phyloP scores from a whole-genome alignment of 1,139 yeast species.

The Hemisphaericaspora lyxosophila region DNA sequence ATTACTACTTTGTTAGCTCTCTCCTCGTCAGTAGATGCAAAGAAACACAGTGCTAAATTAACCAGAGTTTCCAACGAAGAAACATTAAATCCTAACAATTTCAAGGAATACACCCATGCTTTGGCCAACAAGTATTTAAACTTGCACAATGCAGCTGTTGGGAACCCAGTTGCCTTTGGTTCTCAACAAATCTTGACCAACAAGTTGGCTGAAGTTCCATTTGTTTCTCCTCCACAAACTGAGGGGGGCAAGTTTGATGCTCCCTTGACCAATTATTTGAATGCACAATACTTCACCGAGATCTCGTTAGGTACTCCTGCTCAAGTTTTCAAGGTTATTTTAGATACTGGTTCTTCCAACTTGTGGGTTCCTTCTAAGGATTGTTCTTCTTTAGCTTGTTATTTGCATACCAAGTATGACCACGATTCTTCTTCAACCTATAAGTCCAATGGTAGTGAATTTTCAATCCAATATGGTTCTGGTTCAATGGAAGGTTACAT shows the following conservation, averaged over 20 bases:
- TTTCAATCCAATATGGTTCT: conserved; percentile 85
- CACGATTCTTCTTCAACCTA: conserved; percentile 77
- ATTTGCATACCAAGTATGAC: conserved; percentile 86
- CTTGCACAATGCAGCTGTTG: conserved; percentile 44
- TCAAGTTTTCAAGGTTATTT: conserved; percentile 82
- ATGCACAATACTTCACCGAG: conserved; percentile 94
- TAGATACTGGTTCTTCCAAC: conserved; percentile 96
- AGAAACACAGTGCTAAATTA: conserved; percentile 60
- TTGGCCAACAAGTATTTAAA: conserved; percentile 72
- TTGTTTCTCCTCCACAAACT: conserved; percentile 27
- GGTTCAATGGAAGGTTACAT: conserved; percentile 91
- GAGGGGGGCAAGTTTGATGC: conserved; percentile 56
- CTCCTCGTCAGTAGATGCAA: conserved; percentile 50
- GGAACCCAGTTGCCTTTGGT: conserved; percentile 24
- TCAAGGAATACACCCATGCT: conserved; percentile 64
- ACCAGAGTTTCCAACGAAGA: conserved; percentile 64
- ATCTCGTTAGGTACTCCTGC: conserved; percentile 89
- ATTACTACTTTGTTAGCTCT: conserved; percentile 54
- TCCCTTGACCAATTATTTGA: conserved; percentile 87
- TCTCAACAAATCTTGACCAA: conserved; percentile 12
- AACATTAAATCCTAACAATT: conserved; percentile 57
- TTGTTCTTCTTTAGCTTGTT: conserved; percentile 93
- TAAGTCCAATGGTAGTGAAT: conserved; percentile 80
- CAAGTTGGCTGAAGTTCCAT: conserved; percentile 44
- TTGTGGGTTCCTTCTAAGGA: conserved; percentile 93